Conservation (phyloP, 805 yeast genomes). For the Candida glaebosa region DNA sequence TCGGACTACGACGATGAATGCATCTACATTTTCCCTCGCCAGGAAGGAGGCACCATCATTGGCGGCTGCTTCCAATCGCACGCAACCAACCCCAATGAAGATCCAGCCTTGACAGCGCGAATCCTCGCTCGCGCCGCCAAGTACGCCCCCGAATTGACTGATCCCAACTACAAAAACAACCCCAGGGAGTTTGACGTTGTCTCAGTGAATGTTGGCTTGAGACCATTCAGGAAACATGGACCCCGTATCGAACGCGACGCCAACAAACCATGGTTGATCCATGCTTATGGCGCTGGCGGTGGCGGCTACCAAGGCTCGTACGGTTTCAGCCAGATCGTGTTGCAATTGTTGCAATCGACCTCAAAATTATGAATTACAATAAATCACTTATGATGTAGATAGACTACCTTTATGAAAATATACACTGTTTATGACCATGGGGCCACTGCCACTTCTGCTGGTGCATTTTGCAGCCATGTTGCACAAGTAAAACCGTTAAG, state of each 20-base stretch:
- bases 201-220: slow-evolving; percentile 32
- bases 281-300: slow-evolving; percentile 72
- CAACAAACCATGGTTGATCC: slow-evolving; percentile 41
- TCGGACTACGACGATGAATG: slow-evolving; percentile 38
- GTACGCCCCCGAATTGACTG: slow-evolving; percentile 38
- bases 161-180: slow-evolving; percentile 22
- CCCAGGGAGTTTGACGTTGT: slow-evolving; percentile 28
- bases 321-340: slow-evolving; percentile 55
- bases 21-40: slow-evolving; percentile 63
- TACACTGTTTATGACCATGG: too few relatives aligned
- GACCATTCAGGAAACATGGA: slow-evolving; percentile 37
- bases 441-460: too few relatives aligned
- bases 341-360: slow-evolving; percentile 11
- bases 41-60: slow-evolving; percentile 68
- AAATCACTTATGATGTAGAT: too few relatives aligned
- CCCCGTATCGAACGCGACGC: slow-evolving; percentile 31
- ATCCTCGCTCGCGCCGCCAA: slow-evolving; percentile 43
- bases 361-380: slow-evolving; percentile 1
- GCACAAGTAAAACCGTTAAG: too few relatives aligned
- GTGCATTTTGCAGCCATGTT: too few relatives aligned
- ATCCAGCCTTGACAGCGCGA: slow-evolving; percentile 44
- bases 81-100: slow-evolving; percentile 21
- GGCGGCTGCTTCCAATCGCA: slow-evolving; percentile 47
- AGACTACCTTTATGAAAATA: too few relatives aligned
- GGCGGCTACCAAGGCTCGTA: slow-evolving; percentile 74